These are phyloP conservation scores for Podaxis sp. DNA, from an alignment of 768 basidiomycete species.

Conservation along the genomic window DNA sequence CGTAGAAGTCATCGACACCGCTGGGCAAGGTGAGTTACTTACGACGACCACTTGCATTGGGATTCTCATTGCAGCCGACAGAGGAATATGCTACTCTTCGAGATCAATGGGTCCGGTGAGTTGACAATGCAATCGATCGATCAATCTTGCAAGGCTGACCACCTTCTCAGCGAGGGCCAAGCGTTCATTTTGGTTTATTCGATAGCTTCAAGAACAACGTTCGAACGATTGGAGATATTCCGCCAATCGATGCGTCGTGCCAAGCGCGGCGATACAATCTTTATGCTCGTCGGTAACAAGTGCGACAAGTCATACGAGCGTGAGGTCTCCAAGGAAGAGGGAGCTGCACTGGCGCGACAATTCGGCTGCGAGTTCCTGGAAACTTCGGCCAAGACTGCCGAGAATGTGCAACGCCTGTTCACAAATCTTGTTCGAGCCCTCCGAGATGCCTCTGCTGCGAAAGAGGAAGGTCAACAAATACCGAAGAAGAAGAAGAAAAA, in stretches of 20 bases:
- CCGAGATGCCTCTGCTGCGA: slow-evolving; percentile 56
- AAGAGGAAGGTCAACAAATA: slow-evolving; percentile 25
- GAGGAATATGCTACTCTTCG: slow-evolving; percentile 97
- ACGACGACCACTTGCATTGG: slow-evolving; percentile 19
- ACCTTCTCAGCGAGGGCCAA: slow-evolving; percentile 77
- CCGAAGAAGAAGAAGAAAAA: slow-evolving; percentile 49
- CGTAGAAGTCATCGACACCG: slow-evolving; percentile 96
- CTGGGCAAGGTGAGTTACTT: slow-evolving; percentile 80
- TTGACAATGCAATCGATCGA: slow-evolving; percentile 20
- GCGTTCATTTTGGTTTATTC: slow-evolving; percentile 98
- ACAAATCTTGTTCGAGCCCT: slow-evolving; percentile 82
- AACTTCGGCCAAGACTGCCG: slow-evolving; percentile 93
- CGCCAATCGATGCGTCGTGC: slow-evolving; percentile 88
- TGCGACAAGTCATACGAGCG: slow-evolving; percentile 89
- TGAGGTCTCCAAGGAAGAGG: slow-evolving; percentile 91
- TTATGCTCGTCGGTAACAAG: slow-evolving; percentile 97
- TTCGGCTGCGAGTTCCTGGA: slow-evolving; percentile 95
- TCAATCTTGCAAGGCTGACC: slow-evolving; percentile 13
- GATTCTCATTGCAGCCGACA: slow-evolving; percentile 31
- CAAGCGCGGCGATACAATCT: slow-evolving; percentile 80
- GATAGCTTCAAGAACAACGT: slow-evolving; percentile 90
- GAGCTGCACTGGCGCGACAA: slow-evolving; percentile 72
- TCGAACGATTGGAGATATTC: slow-evolving; percentile 87
- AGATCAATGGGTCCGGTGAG: slow-evolving; percentile 97
- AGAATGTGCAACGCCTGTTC: slow-evolving; percentile 91